Base-by-base conservation (phyloP, 164 flowering plant genomes). In the Chimonanthus salicifolius region DNA sequence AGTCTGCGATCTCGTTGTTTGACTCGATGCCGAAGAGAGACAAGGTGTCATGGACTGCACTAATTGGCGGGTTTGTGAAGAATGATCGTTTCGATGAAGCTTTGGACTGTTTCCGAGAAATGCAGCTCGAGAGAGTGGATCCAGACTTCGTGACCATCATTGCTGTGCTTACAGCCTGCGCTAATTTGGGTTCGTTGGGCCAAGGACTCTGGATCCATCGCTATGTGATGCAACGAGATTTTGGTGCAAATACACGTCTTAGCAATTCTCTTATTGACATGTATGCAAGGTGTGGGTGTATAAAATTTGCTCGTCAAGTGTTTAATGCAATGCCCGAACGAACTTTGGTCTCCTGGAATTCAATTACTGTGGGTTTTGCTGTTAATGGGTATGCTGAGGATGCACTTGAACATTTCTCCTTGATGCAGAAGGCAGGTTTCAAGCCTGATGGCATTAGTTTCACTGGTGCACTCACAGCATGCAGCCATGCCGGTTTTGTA, bases 11-110 rank as follows among this genome's bases (percentile, higher is more conserved):
- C 46, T 58, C 47, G 11, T 46, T 74, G 54, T 74, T 74, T 47
- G 15, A 58, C 44, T 18, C 65, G 44, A 58, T 58, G 71, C 71
- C 71, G 4, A 47, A 20, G 20, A 67, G 71, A 44, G 76, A 68
- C 46, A 74, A 67, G 71, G 71, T 74, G 8, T 54, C 76, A 10
- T 74, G 76, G 76, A 74, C 71, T 46, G 76, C 76, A 3, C 8
- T 74, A 67, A 74, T 74, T 4, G 64, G 71, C 10, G 76, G 76
- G 71, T 68, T 67, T 6, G 76, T 67, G 46, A 67, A 47, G 71
- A 67, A 74, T 18, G 71, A 65, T 46, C 71, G n/a, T 58, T 68
- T 68, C 33, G 71, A 67, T 49, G 76, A 74, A 58, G 76, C 76
- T 4, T 46, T 74, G 33, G 71, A 67, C 16, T 67, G 71, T 13